These are phyloP conservation scores for Penicillium paxilli DNA, from an alignment of 495 filamentous ascomycete genomes.

Conservation along the genomic window DNA sequence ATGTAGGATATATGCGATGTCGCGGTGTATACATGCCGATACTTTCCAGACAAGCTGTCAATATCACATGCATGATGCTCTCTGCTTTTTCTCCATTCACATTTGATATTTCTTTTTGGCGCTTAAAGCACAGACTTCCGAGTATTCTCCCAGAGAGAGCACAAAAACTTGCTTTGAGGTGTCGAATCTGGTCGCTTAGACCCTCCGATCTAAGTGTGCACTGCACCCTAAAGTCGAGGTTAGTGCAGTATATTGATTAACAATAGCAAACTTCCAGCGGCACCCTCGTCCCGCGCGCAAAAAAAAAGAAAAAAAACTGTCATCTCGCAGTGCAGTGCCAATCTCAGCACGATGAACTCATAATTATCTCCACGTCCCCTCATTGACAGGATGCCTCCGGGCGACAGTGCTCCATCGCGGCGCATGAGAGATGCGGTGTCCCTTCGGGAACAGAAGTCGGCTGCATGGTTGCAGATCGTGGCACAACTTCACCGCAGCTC, in stretches of 20 bases:
- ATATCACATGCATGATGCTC: slow-evolving; percentile 3
- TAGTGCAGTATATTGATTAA: too few relatives aligned
- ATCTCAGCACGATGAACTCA: background rate
- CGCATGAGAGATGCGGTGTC: background rate
- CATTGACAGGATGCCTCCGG: background rate
- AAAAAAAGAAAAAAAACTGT: too few relatives aligned
- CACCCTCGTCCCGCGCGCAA: too few relatives aligned
- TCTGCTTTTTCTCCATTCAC: too few relatives aligned
- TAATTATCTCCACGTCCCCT: background rate
- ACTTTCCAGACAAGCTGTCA: background rate
- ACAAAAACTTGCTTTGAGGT: slow-evolving; percentile 7
- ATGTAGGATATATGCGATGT: too few relatives aligned
- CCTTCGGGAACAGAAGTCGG: slow-evolving; percentile 11
- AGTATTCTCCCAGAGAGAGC: background rate
- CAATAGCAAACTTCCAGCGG: too few relatives aligned
- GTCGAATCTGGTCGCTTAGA: background rate
- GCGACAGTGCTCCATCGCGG: slow-evolving; percentile 5
- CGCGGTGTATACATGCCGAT: background rate
- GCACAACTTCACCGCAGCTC: slow-evolving; percentile 18
- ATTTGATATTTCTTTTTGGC: background rate
- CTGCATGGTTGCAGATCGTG: slow-evolving; percentile 23
- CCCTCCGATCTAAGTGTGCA: background rate
- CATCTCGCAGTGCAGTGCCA: background rate
- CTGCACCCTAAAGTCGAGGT: too few relatives aligned
- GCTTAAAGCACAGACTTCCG: background rate